These are phyloP conservation scores for Phymatotrichopsis omnivora DNA, from an alignment of 2,329 filamentous ascomycete species.

Conservation along the genomic window DNA sequence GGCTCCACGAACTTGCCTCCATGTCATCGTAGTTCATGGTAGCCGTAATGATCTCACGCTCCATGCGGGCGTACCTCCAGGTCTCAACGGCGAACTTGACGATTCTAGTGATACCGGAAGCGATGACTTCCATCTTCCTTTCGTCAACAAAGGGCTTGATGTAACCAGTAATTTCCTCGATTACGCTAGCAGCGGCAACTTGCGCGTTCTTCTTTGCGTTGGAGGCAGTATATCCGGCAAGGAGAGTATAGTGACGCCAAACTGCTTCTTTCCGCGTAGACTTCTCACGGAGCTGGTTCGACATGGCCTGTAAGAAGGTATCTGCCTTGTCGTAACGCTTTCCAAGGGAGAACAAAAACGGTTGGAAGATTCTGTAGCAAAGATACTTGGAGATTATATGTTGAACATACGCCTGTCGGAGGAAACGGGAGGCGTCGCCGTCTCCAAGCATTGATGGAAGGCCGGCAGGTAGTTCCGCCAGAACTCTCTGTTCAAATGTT, in stretches of 20 bases:
- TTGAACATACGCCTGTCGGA: slow-evolving; percentile 46
- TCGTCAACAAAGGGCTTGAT: slow-evolving; percentile 46
- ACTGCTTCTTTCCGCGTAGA: slow-evolving; percentile 48
- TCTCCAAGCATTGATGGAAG: slow-evolving; percentile 47
- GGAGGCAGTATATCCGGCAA: slow-evolving; percentile 47
- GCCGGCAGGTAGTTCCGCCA: slow-evolving; percentile 43
- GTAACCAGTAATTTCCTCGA: slow-evolving; percentile 47
- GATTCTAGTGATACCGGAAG: slow-evolving; percentile 44
- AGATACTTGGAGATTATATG: slow-evolving; percentile 48
- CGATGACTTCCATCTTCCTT: slow-evolving; percentile 42
- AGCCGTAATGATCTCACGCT: slow-evolving; percentile 46
- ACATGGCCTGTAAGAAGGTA: slow-evolving; percentile 45
- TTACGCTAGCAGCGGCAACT: slow-evolving; percentile 45
- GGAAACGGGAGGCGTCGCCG: slow-evolving; percentile 42
- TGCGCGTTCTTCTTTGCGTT: slow-evolving; percentile 49
- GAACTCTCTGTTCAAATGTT: slow-evolving; percentile 41
- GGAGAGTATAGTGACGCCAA: slow-evolving; percentile 49
- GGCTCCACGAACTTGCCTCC: slow-evolving; percentile 31
- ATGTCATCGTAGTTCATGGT: slow-evolving; percentile 35
- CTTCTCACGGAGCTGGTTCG: slow-evolving; percentile 47
- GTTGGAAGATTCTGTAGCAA: slow-evolving; percentile 47
- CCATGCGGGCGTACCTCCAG: slow-evolving; percentile 48
- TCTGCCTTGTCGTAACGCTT: slow-evolving; percentile 47
- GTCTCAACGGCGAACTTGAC: slow-evolving; percentile 50
- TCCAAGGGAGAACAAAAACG: slow-evolving; percentile 48